Evolutionary conservation across 2,329 filamentous ascomycete species (phyloP), one percentile per base, ranked within the genome.

Genomic region (Apiospora sp.): DNA sequence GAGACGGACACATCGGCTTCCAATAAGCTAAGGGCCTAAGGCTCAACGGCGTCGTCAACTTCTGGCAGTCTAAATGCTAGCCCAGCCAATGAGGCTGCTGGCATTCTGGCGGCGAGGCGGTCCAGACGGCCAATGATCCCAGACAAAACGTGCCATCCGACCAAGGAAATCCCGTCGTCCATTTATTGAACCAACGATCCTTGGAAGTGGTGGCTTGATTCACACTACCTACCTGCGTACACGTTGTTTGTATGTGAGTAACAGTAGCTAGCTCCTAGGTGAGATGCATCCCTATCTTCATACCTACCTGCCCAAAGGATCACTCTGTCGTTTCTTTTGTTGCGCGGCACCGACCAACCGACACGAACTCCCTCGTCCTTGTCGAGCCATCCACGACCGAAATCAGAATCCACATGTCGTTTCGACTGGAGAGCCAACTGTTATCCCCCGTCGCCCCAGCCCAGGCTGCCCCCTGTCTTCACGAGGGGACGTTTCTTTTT

Each of bases 111-210:
- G 34, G 34, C 34, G 34, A 41, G 58, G 58, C 58, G 58, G 58
- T 64, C 58, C 58, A 64, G 58, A 64, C 34, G 34, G 58, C 22
- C 58, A 14, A 41, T 37, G 30, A 64, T 24, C 30, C 34, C 58
- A 64, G 34, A 64, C 34, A 41, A 64, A 64, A 64, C 58, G 54
- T 61, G 54, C 54, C 54, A 37, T 61, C 54, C 54, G 54, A 61
- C 54, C 30, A 61, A 61, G 30, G 14, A 61, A 37, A 61, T 7
- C 54, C 54, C 34, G 34, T 24, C 12, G 34, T 24, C 12, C 34
- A 64, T 22, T 41, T 41, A 64, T 41, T 37, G 10, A 10, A n/a
- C 58, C 58, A n/a, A 64, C 58, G 58, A 61, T 41, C 19, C 34
- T 64, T 41, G 34, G 30, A 34, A 16, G 58, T 41, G 54, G 27